Percentiles rank a stretch among this genome's conserved stretches.
phyloP scores from a whole-genome alignment of 2,329 filamentous ascomycete species.

The Pseudovirgaria hyperparasitica region DNA sequence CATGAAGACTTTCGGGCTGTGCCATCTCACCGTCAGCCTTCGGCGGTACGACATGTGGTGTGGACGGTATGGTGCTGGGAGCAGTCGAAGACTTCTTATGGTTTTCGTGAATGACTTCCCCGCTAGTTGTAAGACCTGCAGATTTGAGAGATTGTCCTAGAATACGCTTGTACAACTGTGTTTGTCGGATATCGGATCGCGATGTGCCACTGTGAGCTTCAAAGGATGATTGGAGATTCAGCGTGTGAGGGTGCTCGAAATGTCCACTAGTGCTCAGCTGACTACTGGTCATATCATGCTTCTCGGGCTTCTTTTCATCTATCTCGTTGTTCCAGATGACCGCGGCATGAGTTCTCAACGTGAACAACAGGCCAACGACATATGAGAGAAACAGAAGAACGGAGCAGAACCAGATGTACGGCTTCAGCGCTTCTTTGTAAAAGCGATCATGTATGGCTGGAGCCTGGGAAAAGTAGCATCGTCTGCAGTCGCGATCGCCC shows the following conservation, averaged over 20 bases:
- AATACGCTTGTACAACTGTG: conserved; percentile 84
- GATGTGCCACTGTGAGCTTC: conserved; percentile 11
- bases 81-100: conserved; percentile 9
- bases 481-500: conserved; percentile 59
- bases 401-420: conserved; percentile 85
- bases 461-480: conserved; percentile 86
- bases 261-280: conserved; percentile 19
- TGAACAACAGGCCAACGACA: conserved; percentile 88
- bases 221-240: conserved; percentile 17
- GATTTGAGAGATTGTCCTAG: conserved; percentile 81
- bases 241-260: conserved; percentile 15
- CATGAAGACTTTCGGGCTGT: conserved; percentile 32
- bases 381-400: conserved; percentile 83
- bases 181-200: conserved; percentile 61
- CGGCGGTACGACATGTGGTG: conserved; percentile 23
- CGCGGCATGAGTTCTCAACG: conserved; percentile 85
- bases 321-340: conserved; percentile 87
- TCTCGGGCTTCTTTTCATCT: conserved; percentile 34
- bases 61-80: conserved; percentile 14
- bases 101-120: conserved; percentile 33
- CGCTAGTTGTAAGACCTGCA: conserved; percentile 51
- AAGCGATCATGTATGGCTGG: conserved; percentile 78
- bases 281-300: conserved; percentile 24
- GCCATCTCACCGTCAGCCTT: conserved; percentile 22
- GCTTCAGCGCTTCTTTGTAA: conserved; percentile 79